Evolutionary conservation across 192 early-diverging fungal genomes (phyloP).

Genomic region (Podila verticillata): DNA sequence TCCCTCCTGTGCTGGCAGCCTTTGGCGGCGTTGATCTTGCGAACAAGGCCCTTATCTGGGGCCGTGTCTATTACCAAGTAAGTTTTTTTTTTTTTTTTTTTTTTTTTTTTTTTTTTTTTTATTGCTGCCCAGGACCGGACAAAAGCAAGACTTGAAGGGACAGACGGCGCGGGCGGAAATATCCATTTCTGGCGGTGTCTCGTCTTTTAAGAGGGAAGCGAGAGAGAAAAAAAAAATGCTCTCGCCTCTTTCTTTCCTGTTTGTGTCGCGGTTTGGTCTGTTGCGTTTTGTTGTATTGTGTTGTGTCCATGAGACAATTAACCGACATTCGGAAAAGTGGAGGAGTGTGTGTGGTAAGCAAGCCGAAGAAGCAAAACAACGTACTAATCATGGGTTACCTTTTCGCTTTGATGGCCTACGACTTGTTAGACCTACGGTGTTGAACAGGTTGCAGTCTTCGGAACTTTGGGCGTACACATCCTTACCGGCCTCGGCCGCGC

Average conservation of each 20-base stretch:
- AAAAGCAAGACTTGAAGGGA: background rate
- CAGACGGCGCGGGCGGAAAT: background rate
- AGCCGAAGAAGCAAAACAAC: background rate
- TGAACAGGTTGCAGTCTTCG: conserved; percentile 53
- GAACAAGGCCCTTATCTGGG: conserved; percentile 52
- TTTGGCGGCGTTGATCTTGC: conserved; percentile 53
- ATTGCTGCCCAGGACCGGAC: too few species aligned
- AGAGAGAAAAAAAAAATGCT: background rate
- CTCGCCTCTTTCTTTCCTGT: background rate
- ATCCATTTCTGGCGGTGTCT: too few species aligned
- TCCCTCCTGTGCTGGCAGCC: conserved; percentile 30
- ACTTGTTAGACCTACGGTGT: conserved; percentile 25
- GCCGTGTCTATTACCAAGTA: conserved; percentile 59
- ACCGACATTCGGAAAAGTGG: too few species aligned
- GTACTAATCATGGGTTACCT: conserved; percentile 1
- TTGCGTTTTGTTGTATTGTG: too few species aligned
- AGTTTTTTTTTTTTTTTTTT: background rate
- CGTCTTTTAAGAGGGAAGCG: background rate
- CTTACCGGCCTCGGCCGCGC: conserved; percentile 27
- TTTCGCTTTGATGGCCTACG: background rate
- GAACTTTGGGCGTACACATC: conserved; percentile 45
- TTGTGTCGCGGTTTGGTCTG: too few species aligned
- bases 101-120: background rate
- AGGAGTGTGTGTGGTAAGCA: too few species aligned
- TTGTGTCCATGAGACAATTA: background rate